A percentile compares a stretch with the other conserved stretches of the same genome.
Evolutionary conservation across 352 stramenopile genomes (phyloP).

Genomic region (Globisporangium recalcitrans): DNA sequence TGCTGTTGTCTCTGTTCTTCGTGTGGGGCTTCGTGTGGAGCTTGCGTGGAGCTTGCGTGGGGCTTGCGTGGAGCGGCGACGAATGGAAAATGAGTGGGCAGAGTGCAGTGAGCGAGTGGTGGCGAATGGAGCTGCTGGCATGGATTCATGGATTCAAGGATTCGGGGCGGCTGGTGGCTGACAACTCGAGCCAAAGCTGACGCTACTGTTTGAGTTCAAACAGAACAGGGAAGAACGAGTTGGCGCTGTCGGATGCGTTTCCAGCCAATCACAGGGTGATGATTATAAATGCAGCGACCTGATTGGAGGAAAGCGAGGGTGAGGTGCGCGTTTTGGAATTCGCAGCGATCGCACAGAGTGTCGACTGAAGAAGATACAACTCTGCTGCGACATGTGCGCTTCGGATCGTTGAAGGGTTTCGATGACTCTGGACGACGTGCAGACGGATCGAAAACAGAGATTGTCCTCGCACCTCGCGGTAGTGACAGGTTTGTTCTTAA

Average conservation of each 20-base stretch:
- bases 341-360: not conserved
- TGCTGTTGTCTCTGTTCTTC: not conserved
- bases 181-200: not conserved
- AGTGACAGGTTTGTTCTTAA: too few relatives aligned
- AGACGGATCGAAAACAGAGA: not conserved
- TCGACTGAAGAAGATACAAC: not conserved
- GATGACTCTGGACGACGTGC: not conserved
- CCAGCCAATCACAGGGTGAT: not conserved
- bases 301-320: not conserved
- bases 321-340: not conserved
- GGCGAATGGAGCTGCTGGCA: not conserved
- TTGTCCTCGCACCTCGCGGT: too few relatives aligned
- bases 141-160: not conserved
- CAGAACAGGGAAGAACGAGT: conserved; percentile 4
- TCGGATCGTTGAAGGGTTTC: conserved; percentile 3
- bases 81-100: conserved; percentile 8
- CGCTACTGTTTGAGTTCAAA: not conserved
- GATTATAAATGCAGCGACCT: not conserved
- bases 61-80: conserved; percentile 9
- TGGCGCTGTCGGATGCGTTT: not conserved
- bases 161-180: conserved; percentile 3
- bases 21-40: not conserved
- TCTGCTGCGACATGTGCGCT: conserved; percentile 1
- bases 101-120: not conserved
- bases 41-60: conserved; percentile 4